Evolutionary conservation across 1,284 basidiomycete species (phyloP).

Genomic region (Ustilago shanxiensis): DNA sequence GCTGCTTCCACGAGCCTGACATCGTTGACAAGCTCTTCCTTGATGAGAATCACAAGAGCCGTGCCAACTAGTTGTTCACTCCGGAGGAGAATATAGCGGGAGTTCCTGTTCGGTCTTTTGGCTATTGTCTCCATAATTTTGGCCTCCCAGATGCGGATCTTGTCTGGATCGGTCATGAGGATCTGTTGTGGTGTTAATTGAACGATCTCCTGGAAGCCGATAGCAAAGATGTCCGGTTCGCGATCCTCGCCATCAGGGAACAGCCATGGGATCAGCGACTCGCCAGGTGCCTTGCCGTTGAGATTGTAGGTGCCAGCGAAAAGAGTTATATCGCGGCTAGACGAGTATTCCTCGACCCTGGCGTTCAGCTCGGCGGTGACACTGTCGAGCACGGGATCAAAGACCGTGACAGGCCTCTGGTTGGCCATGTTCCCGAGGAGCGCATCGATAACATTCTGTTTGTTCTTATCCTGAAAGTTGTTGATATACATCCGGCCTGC

Average conservation of each 20-base stretch:
- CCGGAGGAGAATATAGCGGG: slow-evolving; percentile 85
- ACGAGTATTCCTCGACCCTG: slow-evolving; percentile 85
- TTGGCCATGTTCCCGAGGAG: slow-evolving; percentile 91
- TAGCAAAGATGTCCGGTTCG: slow-evolving; percentile 69
- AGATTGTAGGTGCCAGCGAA: slow-evolving; percentile 96
- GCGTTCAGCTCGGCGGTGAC: slow-evolving; percentile 74
- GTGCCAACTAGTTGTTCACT: slow-evolving; percentile 98
- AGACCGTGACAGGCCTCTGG: slow-evolving; percentile 88
- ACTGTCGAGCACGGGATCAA: slow-evolving; percentile 92
- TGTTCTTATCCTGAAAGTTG: slow-evolving; percentile 95
- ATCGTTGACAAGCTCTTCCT: slow-evolving; percentile 79
- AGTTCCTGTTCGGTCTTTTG: slow-evolving; percentile 77
- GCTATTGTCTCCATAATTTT: slow-evolving; percentile 84
- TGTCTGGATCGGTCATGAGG: slow-evolving; percentile 89
- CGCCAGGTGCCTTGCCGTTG: slow-evolving; percentile 84
- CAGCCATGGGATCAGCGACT: slow-evolving; percentile 89
- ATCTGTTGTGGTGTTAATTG: slow-evolving; percentile 97
- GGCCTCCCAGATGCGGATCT: slow-evolving; percentile 80
- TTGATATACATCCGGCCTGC: slow-evolving; percentile 85
- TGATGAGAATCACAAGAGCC: slow-evolving; percentile 87
- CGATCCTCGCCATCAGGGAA: slow-evolving; percentile 75
- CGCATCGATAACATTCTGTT: slow-evolving; percentile 94
- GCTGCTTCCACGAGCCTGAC: slow-evolving; percentile 92
- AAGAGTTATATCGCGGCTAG: slow-evolving; percentile 79
- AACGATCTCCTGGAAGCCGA: slow-evolving; percentile 96